Base-by-base conservation (phyloP, 345 rosid genomes). In the Bruguiera gymnorhiza region DNA sequence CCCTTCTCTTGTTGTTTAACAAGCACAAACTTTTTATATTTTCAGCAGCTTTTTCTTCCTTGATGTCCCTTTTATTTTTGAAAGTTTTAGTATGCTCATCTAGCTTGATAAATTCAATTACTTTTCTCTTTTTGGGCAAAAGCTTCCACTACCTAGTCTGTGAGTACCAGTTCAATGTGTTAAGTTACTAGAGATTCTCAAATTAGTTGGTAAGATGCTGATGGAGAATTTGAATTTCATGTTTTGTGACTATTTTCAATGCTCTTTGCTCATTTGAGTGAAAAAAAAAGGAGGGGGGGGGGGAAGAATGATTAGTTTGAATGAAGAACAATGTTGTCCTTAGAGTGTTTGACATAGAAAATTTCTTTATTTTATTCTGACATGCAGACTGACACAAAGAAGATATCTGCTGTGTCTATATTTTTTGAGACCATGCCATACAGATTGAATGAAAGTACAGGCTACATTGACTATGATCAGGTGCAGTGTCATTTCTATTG, bases 391-490 rank as follows among this genome's bases (percentile, higher is more conserved):
- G 97, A 91, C 76, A 89, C 97, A 0, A 94, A 91, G 83, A 91
- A 91, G 79, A 91, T 94, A 77, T 94, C 98, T 69, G 98, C 97
- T 43, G 97, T 91, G 16, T 94, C 98, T 73, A 89, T 91, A 66
- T 91, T 89, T 79, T 94, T 94, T 74, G 96, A 94, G 87, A 91
- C 96, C 57, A 87, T 94, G 98, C 98, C 98, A 11, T 94, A 94
- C 70, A 86, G 98, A 86, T 80, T 94, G 78, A 65, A 94, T 66
- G 98, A 94, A 83, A 86, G 60, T 81, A 91, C 98, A 4, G 97
- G 97, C 36, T 91, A 88, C 78, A 91, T 94, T 63, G 96, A 94
- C 77, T 94, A 94, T 50, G 96, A 91, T 29, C 98, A 91, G 98
- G 98, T 91, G 79, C 5, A 72, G 55, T 32, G 11, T 74, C 18